These are phyloP conservation scores for Termitomyces sp. DNA, from an alignment of 768 basidiomycete genomes.

Conservation along the genomic window DNA sequence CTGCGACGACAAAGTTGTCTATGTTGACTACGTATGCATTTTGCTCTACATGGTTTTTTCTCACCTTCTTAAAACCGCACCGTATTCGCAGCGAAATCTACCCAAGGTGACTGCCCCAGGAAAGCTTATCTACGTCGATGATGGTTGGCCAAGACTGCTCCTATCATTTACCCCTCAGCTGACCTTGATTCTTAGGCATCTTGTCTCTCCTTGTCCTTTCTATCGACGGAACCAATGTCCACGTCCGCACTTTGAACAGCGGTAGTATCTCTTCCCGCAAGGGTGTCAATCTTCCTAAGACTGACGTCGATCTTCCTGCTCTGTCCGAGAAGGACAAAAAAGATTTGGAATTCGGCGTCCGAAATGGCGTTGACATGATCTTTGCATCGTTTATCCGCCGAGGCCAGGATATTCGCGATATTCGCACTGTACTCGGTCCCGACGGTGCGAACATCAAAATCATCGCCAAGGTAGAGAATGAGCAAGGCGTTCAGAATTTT, in stretches of 20 bases:
- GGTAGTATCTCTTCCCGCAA: constrained; percentile 94
- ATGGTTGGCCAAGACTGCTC: constrained; percentile 48
- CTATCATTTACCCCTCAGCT: not conserved
- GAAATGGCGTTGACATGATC: constrained; percentile 98
- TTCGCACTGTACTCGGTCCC: constrained; percentile 89
- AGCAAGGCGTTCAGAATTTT: constrained; percentile 98
- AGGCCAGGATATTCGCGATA: constrained; percentile 90
- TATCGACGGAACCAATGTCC: constrained; percentile 76
- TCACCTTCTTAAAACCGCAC: not conserved
- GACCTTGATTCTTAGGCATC: constrained; percentile 46
- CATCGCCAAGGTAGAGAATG: constrained; percentile 99
- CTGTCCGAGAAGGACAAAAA: constrained; percentile 98
- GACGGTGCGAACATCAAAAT: constrained; percentile 97
- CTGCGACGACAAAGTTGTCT: constrained; percentile 83
- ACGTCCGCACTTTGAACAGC: constrained; percentile 85
- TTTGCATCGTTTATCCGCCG: constrained; percentile 99
- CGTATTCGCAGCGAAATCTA: constrained; percentile 63
- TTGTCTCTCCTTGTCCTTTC: constrained; percentile 89
- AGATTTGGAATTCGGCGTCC: constrained; percentile 91
- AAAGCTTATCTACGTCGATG: constrained; percentile 96
- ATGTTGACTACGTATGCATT: constrained; percentile 84
- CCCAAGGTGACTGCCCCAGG: constrained; percentile 96
- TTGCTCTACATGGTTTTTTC: not conserved
- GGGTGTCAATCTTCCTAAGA: constrained; percentile 99
- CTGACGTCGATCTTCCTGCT: constrained; percentile 94